Percentiles rank a stretch among this genome's conserved stretches.
phyloP scores from a whole-genome alignment of 2,329 filamentous ascomycete genomes.

The Phialocephala sp. region DNA sequence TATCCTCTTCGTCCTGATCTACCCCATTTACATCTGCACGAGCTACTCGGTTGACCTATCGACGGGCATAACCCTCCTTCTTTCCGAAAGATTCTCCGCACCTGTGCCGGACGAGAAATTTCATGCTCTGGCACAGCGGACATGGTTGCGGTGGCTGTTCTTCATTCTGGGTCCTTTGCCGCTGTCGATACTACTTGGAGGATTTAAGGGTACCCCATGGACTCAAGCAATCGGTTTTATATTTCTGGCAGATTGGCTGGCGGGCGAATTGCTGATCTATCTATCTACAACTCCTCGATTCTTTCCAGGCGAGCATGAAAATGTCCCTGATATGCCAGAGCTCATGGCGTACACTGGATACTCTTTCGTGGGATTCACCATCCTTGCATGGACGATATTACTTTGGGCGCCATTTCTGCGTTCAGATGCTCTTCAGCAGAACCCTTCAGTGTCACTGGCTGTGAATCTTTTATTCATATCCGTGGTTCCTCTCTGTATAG shows the following conservation, averaged over 20 bases:
- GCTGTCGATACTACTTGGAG: neutral
- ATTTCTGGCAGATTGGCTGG: neutral
- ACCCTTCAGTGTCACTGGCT: neutral
- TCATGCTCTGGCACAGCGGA: neutral
- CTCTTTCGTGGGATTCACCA: neutral
- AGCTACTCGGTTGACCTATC: neutral
- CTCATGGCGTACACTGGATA: neutral
- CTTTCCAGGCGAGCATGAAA: neutral
- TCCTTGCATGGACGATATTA: neutral
- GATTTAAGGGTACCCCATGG: neutral
- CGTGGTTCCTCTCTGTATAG: neutral
- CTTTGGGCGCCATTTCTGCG: neutral
- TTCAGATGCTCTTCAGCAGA: neutral
- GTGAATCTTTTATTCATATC: neutral
- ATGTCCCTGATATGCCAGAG: neutral
- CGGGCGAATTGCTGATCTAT: neutral
- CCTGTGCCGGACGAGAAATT: conserved; percentile 3
- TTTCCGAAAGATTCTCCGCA: neutral
- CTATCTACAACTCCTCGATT: neutral
- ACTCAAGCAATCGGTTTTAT: neutral
- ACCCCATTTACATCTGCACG: neutral
- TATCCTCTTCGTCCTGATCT: conserved; percentile 2
- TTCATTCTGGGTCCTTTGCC: neutral
- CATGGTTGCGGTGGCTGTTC: conserved; percentile 1
- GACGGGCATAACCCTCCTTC: conserved; percentile 4